Evolutionary conservation across 805 yeast genomes (phyloP), one percentile per base, ranked within the genome.

Genomic region (Spathaspora arborariae): DNA sequence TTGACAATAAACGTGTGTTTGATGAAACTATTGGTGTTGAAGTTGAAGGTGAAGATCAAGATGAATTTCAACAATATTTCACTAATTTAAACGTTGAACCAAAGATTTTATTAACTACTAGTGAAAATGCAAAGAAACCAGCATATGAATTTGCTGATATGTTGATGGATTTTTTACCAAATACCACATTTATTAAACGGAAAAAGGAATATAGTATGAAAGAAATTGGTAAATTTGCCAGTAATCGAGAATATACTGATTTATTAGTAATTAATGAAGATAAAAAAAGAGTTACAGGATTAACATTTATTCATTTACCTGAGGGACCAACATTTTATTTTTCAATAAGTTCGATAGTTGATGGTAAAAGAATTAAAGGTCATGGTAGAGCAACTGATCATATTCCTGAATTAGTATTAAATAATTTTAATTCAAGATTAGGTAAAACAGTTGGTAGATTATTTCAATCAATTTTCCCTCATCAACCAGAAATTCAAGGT

Each of bases 301-400:
- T 94, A 48, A 89, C 98, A 1, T 87, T 94, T 59, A 85, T 94
- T 47, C 97, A 94, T 69, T 75, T 94, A 49, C 99, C 99, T 7
- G 87, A 79, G 40, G 99, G 99, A 1, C 99, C 99, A 33, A 86
- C 97, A 0, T 89, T 89, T 62, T 91, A 92, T 68, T 94, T 94
- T 59, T 84, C 94, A 22, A 72, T 94, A 3, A 74, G 89, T 6
- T 88, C 96, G 2, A 75, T 86, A 39, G 79, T 80, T 13, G 86
- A 88, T 56, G 84, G 91, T 9, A 81, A 87, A 55, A 74, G 79
- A 53, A 88, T 94, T 45, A 63, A 71, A 19, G 97, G 96, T 8
- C 98, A 94, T 58, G 98, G 98, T 47, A 79, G 83, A 43, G 85
- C 97, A 21, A 90, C 98, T 0, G 82, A 80, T 37, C 98, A 94